These are phyloP conservation scores for Trichodelitschia bisporula DNA, from an alignment of 495 filamentous ascomycete genomes.

Conservation along the genomic window DNA sequence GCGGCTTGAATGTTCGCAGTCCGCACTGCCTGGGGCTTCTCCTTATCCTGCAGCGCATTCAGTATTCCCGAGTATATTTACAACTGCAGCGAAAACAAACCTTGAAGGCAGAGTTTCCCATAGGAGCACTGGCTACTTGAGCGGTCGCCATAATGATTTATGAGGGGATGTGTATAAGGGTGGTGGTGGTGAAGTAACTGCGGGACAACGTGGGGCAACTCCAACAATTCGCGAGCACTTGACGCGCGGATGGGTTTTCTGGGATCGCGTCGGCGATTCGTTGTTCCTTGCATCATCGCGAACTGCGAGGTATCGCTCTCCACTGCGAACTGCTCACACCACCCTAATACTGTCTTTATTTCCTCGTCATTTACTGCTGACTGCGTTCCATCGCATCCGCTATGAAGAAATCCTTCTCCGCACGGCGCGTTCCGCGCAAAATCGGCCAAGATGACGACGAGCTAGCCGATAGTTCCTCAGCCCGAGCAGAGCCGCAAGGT, in stretches of 20 bases:
- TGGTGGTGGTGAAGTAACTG: too few species aligned
- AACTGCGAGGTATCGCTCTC: not conserved
- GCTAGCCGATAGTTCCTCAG: conserved; percentile 11
- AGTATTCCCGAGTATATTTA: too few species aligned
- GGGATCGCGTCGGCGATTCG: not conserved
- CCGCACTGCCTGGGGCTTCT: conserved; percentile 93
- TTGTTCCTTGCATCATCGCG: conserved; percentile 1
- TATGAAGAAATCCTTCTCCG: conserved; percentile 41
- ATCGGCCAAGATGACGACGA: conserved; percentile 46
- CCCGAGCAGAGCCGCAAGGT: not conserved
- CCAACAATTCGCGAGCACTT: too few species aligned
- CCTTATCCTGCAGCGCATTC: conserved; percentile 55
- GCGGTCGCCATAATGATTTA: conserved; percentile 14
- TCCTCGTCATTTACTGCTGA: not conserved
- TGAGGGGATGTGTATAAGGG: not conserved
- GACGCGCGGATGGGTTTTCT: too few species aligned
- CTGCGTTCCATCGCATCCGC: not conserved
- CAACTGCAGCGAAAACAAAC: conserved; percentile 22
- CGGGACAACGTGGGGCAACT: too few species aligned
- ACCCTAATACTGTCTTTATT: not conserved
- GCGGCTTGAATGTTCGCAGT: conserved; percentile 90
- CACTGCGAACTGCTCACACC: not conserved
- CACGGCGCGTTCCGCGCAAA: conserved; percentile 49
- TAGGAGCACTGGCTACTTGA: conserved; percentile 25
- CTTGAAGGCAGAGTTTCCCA: conserved; percentile 55